Evolutionary conservation across 2,329 filamentous ascomycete genomes (phyloP).

Genomic region (Cladosporium phlei): DNA sequence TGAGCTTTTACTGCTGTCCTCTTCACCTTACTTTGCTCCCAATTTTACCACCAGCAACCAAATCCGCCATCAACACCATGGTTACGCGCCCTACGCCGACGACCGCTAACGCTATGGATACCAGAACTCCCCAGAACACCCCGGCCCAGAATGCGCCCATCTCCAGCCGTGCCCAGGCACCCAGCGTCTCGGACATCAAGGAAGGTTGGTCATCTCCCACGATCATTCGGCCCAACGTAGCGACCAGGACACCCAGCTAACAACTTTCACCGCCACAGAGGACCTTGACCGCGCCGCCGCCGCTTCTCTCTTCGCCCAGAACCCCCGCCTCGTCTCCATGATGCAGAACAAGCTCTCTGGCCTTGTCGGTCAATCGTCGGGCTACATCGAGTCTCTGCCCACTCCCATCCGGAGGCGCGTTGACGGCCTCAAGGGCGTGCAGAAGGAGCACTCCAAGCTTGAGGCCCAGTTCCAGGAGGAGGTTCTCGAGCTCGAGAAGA

Average conservation of each 20-base stretch:
- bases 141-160: constrained; percentile 93
- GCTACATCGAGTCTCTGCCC: constrained; percentile 95
- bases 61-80: constrained; percentile 8
- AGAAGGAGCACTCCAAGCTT: constrained; percentile 97
- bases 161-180: constrained; percentile 94
- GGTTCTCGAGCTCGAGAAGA: constrained; percentile 96
- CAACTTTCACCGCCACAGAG: constrained; percentile 58
- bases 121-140: constrained; percentile 96
- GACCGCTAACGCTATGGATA: constrained; percentile 29
- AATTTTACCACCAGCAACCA: no score
- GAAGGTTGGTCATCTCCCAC: constrained; percentile 65
- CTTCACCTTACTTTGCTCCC: no score
- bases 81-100: constrained; percentile 9
- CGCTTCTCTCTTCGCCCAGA: constrained; percentile 89
- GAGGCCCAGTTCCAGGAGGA: constrained; percentile 99
- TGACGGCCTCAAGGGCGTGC: constrained; percentile 91
- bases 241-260: constrained; percentile 18
- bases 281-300: constrained; percentile 82
- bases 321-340: constrained; percentile 91
- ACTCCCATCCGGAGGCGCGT: constrained; percentile 86
- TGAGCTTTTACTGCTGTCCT: neutral
- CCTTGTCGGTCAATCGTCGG: constrained; percentile 90
- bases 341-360: constrained; percentile 94
- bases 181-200: constrained; percentile 88
- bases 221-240: neutral